Conservation (phyloP, 805 yeast species). For the Kodamaea neixiangensis region DNA sequence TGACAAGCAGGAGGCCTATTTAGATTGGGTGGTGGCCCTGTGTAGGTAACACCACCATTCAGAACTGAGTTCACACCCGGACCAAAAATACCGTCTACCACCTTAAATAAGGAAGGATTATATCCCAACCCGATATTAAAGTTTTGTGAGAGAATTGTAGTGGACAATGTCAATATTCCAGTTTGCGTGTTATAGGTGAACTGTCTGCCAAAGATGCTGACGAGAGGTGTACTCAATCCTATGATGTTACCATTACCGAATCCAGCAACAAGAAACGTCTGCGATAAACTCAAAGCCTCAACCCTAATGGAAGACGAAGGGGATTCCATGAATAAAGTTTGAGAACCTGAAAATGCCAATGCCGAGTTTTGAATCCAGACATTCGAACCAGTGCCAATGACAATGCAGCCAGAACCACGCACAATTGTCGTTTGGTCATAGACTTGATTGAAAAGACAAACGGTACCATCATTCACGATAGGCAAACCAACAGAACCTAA, state of each 20-base stretch:
- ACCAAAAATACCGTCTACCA: constrained; percentile 11
- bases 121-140: constrained; percentile 16
- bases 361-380: constrained; percentile 14
- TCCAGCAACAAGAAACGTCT: constrained; percentile 27
- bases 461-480: constrained; percentile 17
- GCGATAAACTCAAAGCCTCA: constrained; percentile 20
- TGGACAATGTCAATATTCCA: constrained; percentile 22
- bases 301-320: constrained; percentile 11
- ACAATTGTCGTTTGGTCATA: constrained; percentile 26
- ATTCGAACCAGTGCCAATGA: constrained; percentile 15
- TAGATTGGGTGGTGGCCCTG: constrained; percentile 9
- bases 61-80: constrained; percentile 8
- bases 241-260: constrained; percentile 29
- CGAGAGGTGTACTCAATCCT: constrained; percentile 14
- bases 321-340: constrained; percentile 15
- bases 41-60: constrained; percentile 14
- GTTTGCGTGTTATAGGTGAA: constrained; percentile 12
- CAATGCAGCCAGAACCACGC: constrained; percentile 31
- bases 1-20: constrained; percentile 12
- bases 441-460: constrained; percentile 24
- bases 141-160: constrained; percentile 9
- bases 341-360: constrained; percentile 10
- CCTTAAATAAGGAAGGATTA: constrained; percentile 5
- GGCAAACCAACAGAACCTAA: constrained; percentile 15
- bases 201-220: neutral